These are phyloP conservation scores for Pichia membranifaciens DNA, from an alignment of 805 yeast species.

Conservation along the genomic window DNA sequence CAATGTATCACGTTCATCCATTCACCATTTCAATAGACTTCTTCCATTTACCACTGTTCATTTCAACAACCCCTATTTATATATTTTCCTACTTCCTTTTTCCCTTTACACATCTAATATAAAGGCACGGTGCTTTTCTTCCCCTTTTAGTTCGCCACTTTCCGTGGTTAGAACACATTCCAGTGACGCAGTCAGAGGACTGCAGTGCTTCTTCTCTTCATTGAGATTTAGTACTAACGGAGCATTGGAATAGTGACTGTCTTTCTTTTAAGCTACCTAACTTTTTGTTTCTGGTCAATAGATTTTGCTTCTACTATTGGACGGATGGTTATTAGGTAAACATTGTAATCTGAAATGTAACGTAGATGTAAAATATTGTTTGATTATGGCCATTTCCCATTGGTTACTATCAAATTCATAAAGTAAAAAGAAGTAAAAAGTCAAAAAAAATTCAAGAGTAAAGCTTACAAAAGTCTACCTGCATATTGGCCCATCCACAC, in stretches of 20 bases:
- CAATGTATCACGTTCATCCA: background rate
- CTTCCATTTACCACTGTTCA: background rate
- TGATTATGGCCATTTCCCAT: too few species aligned
- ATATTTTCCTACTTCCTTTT: background rate
- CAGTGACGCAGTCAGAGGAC: constrained; percentile 52
- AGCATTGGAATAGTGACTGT: constrained; percentile 45
- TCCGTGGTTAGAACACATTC: constrained; percentile 19
- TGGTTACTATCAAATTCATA: too few species aligned
- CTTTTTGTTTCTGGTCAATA: constrained; percentile 11
- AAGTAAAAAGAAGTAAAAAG: background rate
- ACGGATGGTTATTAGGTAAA: constrained; percentile 14
- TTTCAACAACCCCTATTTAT: constrained; percentile 5
- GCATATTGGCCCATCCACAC: too few species aligned
- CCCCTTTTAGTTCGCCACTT: constrained; percentile 14
- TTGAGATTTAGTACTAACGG: constrained; percentile 46
- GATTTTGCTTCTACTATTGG: constrained; percentile 8
- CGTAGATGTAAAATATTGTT: too few species aligned
- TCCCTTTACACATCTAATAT: background rate
- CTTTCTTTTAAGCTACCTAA: constrained; percentile 6
- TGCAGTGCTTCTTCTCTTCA: constrained; percentile 40
- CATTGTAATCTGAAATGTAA: background rate
- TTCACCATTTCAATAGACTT: background rate
- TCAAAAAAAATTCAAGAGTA: background rate
- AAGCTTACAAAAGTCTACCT: background rate
- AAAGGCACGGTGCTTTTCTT: constrained; percentile 5